Base-by-base conservation (phyloP, 1,139 yeast genomes). In the Yamadazyma songkhlaensis region DNA sequence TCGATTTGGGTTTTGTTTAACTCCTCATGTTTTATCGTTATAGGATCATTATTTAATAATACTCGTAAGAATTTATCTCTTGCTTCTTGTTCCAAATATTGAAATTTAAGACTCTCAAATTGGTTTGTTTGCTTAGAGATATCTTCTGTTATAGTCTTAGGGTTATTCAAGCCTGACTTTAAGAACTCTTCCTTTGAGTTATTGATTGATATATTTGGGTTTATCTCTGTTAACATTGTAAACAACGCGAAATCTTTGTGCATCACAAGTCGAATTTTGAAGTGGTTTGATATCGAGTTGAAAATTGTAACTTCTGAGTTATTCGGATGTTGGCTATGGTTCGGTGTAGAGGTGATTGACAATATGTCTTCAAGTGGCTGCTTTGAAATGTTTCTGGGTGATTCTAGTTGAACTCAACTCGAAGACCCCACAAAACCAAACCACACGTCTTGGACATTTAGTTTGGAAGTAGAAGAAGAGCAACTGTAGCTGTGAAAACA, bases 51-150 rank as follows among this genome's bases (percentile, higher is more conserved):
- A 32, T 45, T 44, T 11, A 48, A 37, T 14, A 48, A 35, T 4
- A 41, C 48, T 34, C 78, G 50, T 31, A 81, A 59, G 51, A 81
- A 81, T 57, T 77, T 71, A 44, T 81, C 84, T 46, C 84, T 70
- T 2, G 86, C 73, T 48, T 81, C 88, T 48, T 81, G 84, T 50
- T 82, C 89, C 34, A 81, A 56, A 51, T 79, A 81, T 34, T 79
- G 71, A 43, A 80, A 78, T 50, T 81, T 79, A 32, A 81, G 59
- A 38, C 79, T 67, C 13, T 72, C 67, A 44, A 74, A 74, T 24
- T 67, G 55, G 43, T 70, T 72, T 39, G 64, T 60, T 37, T 64
- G 63, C 37, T 54, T 50, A 21, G 51, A 48, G 13, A 65, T 50
- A 33, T 67, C 72, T 6, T 62, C 66, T 14, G 57, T 53, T 5